Base-by-base conservation (phyloP, 441 rosid genomes). In the Pelargonium myrrhifolium region DNA sequence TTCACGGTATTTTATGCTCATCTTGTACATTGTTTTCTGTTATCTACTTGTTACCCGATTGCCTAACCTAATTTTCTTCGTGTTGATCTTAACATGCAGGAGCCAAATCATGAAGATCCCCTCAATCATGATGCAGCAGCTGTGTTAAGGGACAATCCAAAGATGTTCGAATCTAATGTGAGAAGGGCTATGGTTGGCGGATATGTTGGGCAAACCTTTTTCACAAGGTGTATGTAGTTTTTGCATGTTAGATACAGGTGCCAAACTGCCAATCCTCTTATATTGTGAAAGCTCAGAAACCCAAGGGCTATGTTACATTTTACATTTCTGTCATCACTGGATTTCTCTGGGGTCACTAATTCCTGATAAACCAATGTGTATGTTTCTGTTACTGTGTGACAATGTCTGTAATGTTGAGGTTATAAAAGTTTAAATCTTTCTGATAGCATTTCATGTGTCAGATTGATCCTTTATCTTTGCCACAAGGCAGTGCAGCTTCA, bases 111-210 rank as follows among this genome's bases (percentile, higher is more conserved):
- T 17, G 96, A 89, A 81, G 98, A 90, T 83, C 98, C 97, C 8
- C 90, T 93, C 68, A 90, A 93, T 75, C 93, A 90, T 18, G 98
- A 93, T 14, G 96, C 96, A 40, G 97, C 97, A 58, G 87, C 84
- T 9, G 84, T 91, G 60, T 80, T 91, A 77, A 88, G 93, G 78
- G 97, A 90, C 51, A 85, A 87, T 75, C 97, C 98, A 0, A 80
- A 76, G 82, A 73, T 78, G 81, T 89, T 93, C 45, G 88, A 84
- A 79, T 74, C 93, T 35, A 93, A 86, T 66, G 95, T 89, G 65
- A 82, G 89, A 65, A 86, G 89, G 74, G 94, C 98, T 18, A 86
- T 93, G 93, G 72, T 84, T 3, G 97, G 97, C 65, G 96, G 98
- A 3, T 83, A 85, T 43, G 93, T 89, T 18, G 94, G 97, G 37